A percentile compares a stretch with the other conserved stretches of the same genome.
Evolutionary conservation across 2,329 filamentous ascomycete genomes (phyloP).

Genomic region (Berkeleyomyces basicola): DNA sequence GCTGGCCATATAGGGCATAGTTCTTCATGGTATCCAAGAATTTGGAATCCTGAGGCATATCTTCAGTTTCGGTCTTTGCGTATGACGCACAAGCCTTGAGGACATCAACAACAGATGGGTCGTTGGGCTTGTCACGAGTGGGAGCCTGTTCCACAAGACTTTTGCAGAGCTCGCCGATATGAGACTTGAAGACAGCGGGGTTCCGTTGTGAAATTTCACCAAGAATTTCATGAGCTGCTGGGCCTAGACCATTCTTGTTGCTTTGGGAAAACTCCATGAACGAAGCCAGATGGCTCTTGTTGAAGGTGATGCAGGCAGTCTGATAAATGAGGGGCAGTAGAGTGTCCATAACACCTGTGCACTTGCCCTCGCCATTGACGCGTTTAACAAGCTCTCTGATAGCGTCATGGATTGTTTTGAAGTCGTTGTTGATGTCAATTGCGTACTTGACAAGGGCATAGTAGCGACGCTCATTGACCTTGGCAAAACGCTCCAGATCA

Average conservation of each 20-base stretch:
- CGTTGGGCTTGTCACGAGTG: constrained; percentile 47
- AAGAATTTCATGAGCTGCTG: constrained; percentile 71
- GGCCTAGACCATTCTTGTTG: constrained; percentile 61
- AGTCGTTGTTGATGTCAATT: constrained; percentile 73
- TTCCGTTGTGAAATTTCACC: constrained; percentile 84
- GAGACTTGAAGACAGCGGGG: constrained; percentile 79
- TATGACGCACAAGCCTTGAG: constrained; percentile 90
- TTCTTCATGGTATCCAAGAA: constrained; percentile 67
- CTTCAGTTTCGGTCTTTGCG: constrained; percentile 66
- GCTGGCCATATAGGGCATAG: constrained; percentile 69
- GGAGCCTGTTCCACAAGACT: constrained; percentile 71
- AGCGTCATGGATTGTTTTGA: constrained; percentile 75
- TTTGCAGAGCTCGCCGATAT: constrained; percentile 81
- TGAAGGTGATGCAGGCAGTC: constrained; percentile 73
- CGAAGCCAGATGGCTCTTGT: constrained; percentile 78
- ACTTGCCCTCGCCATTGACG: constrained; percentile 32
- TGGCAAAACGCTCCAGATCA: constrained; percentile 81
- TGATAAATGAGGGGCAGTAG: constrained; percentile 70
- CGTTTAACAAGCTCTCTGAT: constrained; percentile 81
- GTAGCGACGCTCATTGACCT: constrained; percentile 71
- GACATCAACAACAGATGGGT: constrained; percentile 65
- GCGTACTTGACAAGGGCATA: constrained; percentile 83
- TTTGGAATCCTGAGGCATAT: constrained; percentile 65
- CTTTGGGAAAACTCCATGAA: constrained; percentile 79
- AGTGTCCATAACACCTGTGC: constrained; percentile 55